Base-by-base conservation (phyloP, 495 filamentous ascomycete genomes). In the Usnea hakonensis region DNA sequence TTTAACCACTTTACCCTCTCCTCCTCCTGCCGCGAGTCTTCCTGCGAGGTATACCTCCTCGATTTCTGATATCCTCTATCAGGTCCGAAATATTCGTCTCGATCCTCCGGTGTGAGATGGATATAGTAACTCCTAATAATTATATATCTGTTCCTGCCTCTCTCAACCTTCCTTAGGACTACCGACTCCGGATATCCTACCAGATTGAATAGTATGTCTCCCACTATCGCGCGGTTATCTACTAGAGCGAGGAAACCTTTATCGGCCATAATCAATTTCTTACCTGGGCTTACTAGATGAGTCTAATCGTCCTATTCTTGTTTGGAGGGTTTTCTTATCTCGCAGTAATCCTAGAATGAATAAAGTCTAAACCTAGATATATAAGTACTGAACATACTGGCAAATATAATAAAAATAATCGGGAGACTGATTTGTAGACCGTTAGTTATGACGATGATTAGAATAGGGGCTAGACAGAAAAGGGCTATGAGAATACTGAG, bases 31-130 rank as follows among this genome's bases (percentile, higher is more conserved):
- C 17, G 8, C 14, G 14, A 16, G 17, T n/a, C n/a, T n/a, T n/a
- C n/a, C n/a, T n/a, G n/a, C n/a, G n/a, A n/a, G n/a, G n/a, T n/a
- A n/a, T n/a, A n/a, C n/a, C n/a, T n/a, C n/a, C n/a, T n/a, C n/a
- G 38, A 14, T 3, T 40, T 40, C 38, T 14, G 11, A 14, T 14
- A 3, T 14, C 38, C 38, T 40, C 38, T 40, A 14, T 23, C 19
- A 52, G 59, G 48, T 54, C 59, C 59, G 6, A 52, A 54, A 41
- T 61, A 61, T 21, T 61, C 59, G 16, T 61, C 7, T 23, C 2
- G 17, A 38, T 54, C 44, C 36, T 7, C n/a, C 11, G n/a, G 10
- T 35, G 46, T 13, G 36, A 61, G 32, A 41, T 53, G 50, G 6
- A 61, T 9, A 35, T 55, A 54, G 48, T 32, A 37, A 41, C 30